Evolutionary conservation across 2,329 filamentous ascomycete genomes (phyloP), one percentile per base, ranked within the genome.

Genomic region (Calonectria pseudoreteaudii): DNA sequence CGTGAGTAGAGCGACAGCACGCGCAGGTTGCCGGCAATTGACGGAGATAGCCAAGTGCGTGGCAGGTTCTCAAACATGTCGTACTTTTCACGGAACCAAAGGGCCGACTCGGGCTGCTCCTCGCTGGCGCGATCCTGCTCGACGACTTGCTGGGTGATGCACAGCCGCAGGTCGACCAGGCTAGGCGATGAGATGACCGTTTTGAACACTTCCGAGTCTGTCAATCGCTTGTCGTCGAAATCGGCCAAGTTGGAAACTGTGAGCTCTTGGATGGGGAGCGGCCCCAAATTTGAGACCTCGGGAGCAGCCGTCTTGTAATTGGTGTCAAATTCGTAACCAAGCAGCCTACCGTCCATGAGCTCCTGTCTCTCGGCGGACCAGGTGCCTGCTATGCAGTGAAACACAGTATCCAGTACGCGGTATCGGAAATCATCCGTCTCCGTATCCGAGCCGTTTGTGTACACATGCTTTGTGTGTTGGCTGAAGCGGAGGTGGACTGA

Each of bases 1-100:
- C 73, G 75, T 3, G 79, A 80, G 70, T 81, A 86, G 3, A 88
- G 76, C 1, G 83, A 85, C 7, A 88, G 81, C 23, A 84, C 82
- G 13, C 76, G 76, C 11, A 86, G 73, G n/a, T 80, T 79, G 8
- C 76, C 66, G 3, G 79, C 76, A 4, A 82, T 52, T 2, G 71
- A 36, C 0, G 79, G 72, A 6, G 64, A 70, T 1, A 83, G 75
- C 80, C 79, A 82, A 4, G 74, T 73, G 10, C 30, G 67, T 0
- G 78, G 78, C 3, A 82, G 36, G 16, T 34, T 72, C 13, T 76
- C 73, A n/a, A 75, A 77, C 62, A 81, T 79, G 16, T 77, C 74
- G 36, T 77, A 76, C 38, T 73, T 77, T 50, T 78, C 70, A 7
- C 38, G 53, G 23, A 75, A 66, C 13, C 41, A 62, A 8, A 71